phyloP scores from a whole-genome alignment of 1,284 basidiomycete genomes.

The Sanguinoderma infundibulare region DNA sequence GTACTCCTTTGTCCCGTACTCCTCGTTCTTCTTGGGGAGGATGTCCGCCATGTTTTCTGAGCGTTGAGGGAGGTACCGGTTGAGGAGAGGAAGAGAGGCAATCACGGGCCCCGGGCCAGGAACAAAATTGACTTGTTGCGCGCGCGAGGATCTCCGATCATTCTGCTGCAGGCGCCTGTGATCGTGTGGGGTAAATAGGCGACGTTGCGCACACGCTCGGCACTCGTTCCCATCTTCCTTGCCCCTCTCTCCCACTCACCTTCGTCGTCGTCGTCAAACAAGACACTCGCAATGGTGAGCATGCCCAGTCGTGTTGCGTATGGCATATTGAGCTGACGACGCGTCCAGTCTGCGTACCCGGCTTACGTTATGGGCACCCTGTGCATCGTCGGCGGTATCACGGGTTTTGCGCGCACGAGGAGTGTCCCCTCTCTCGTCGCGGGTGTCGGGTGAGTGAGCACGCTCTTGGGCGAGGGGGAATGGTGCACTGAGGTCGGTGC shows the following conservation, averaged over 20 bases:
- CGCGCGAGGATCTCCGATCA: conserved; percentile 23
- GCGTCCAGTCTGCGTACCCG: conserved; percentile 74
- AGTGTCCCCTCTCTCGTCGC: conserved; percentile 84
- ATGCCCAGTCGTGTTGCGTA: neutral
- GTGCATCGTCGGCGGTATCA: conserved; percentile 78
- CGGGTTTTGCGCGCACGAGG: conserved; percentile 69
- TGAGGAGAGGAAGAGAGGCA: conserved; percentile 5
- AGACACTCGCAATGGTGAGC: conserved; percentile 22
- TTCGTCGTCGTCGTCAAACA: conserved; percentile 1
- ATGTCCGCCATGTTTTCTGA: conserved; percentile 34
- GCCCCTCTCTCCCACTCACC: neutral
- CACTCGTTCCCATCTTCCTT: conserved; percentile 10
- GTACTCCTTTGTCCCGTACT: conserved; percentile 77
- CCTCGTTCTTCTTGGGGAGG: conserved; percentile 71
- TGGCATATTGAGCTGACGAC: neutral
- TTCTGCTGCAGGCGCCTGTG: conserved; percentile 10
- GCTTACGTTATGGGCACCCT: conserved; percentile 80
- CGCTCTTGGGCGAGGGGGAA: neutral
- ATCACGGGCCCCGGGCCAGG: conserved; percentile 8
- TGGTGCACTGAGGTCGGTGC: neutral
- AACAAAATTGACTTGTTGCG: neutral
- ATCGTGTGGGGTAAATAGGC: conserved; percentile 21
- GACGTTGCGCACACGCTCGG: conserved; percentile 14
- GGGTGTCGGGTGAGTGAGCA: conserved; percentile 63
- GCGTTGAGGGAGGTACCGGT: neutral